Evolutionary conservation across 2,329 filamentous ascomycete genomes (phyloP).

Genomic region (Fusarium sp.): DNA sequence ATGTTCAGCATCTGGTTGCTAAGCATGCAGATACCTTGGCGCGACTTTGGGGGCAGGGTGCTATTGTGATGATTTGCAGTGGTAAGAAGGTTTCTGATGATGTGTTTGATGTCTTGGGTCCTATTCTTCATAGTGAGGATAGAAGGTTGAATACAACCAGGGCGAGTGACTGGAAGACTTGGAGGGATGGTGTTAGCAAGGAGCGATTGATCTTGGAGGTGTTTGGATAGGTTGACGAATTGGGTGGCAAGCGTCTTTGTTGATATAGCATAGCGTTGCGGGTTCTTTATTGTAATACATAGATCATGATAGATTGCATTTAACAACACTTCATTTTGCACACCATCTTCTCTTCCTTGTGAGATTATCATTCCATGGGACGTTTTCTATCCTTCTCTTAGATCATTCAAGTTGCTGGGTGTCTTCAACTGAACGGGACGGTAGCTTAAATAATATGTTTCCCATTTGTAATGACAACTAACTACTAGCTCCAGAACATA

Average conservation of each 20-base stretch:
- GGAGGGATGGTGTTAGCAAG: background rate
- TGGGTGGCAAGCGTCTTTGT: accelerated
- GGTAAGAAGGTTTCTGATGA: slow-evolving; percentile 7
- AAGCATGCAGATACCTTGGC: background rate
- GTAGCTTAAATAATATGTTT: accelerated
- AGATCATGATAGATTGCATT: background rate
- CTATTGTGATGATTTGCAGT: slow-evolving; percentile 8
- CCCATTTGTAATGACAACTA: background rate
- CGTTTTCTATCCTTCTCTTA: accelerated
- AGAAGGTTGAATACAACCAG: background rate
- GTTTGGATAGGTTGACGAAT: background rate
- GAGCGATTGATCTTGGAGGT: slow-evolving; percentile 12
- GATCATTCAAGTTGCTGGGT: accelerated
- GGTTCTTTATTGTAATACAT: background rate
- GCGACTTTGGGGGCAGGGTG: slow-evolving; percentile 1
- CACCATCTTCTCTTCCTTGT: accelerated
- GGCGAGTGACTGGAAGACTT: background rate
- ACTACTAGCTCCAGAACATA: background rate
- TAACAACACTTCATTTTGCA: accelerated
- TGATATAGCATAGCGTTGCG: no score
- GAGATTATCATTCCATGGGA: accelerated
- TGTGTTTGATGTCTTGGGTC: slow-evolving; percentile 7
- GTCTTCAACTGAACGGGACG: background rate
- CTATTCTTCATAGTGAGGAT: background rate
- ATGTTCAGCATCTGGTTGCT: background rate